These are phyloP conservation scores for Linum tenue DNA, from an alignment of 345 rosid genomes.

Conservation along the genomic window DNA sequence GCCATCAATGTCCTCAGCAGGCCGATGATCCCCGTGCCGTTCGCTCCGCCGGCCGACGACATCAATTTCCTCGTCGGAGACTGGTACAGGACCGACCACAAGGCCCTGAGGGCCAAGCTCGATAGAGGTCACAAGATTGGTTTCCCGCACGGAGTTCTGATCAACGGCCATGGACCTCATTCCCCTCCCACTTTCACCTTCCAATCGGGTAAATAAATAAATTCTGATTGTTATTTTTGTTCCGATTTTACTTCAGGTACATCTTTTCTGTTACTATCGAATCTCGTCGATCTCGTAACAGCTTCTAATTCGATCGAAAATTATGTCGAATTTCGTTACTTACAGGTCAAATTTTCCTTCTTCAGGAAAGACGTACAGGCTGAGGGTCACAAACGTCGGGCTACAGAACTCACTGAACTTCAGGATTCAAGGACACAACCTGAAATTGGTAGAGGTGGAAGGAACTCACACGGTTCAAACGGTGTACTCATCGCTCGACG, in stretches of 20 bases:
- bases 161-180: conserved; percentile 2
- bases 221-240: neutral
- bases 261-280: neutral
- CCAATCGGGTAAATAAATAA: neutral
- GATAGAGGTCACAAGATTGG: neutral
- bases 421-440: neutral
- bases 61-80: conserved; percentile 2
- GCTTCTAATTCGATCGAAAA: neutral
- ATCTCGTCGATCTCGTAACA: neutral
- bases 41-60: neutral
- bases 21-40: conserved; percentile 1
- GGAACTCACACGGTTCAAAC: neutral
- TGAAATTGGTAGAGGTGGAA: neutral
- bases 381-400: neutral
- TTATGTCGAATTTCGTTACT: neutral
- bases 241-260: neutral
- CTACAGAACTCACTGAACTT: neutral
- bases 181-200: neutral
- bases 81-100: neutral
- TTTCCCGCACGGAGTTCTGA: neutral
- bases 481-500: neutral
- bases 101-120: neutral
- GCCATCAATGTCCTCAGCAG: neutral
- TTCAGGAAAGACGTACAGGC: neutral
- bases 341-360: neutral